Evolutionary conservation across 2,329 filamentous ascomycete species (phyloP).

Genomic region (Pseudomassariella vexata): DNA sequence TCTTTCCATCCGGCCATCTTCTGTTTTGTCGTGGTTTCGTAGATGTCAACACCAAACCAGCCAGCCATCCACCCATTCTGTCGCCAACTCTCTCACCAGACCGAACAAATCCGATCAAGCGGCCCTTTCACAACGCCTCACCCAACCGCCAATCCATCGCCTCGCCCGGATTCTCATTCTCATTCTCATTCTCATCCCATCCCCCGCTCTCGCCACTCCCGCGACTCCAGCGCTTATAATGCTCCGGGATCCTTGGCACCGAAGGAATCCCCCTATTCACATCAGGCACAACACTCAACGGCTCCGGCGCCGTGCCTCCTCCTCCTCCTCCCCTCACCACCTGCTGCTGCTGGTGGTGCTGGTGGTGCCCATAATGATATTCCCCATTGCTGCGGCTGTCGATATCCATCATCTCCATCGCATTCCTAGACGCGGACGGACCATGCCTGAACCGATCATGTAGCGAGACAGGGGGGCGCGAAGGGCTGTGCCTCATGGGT

Average conservation of each 20-base stretch:
- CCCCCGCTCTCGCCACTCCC: not conserved
- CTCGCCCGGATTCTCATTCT: constrained; percentile 2
- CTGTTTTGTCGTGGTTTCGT: too few species aligned
- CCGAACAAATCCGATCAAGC: too few species aligned
- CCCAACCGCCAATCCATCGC: constrained; percentile 5
- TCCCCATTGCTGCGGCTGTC: constrained; percentile 2
- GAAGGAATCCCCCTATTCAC: constrained; percentile 40
- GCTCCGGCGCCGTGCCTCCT: constrained; percentile 8
- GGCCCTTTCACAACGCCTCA: constrained; percentile 1
- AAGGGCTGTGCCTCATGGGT: not conserved
- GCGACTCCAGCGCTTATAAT: constrained; percentile 23
- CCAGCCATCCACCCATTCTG: too few species aligned
- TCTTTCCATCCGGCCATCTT: too few species aligned
- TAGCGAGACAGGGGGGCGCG: constrained; percentile 5
- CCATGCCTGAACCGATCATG: not conserved
- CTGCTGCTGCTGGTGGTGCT: not conserved
- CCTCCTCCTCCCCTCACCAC: too few species aligned
- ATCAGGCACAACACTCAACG: constrained; percentile 37
- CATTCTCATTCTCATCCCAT: constrained; percentile 1
- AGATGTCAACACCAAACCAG: too few species aligned
- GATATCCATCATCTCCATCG: constrained; percentile 5
- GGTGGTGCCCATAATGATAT: not conserved
- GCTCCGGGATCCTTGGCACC: constrained; percentile 37
- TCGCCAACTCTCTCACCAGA: too few species aligned
- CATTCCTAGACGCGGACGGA: not conserved